Percentiles rank a stretch among this genome's conserved stretches.
Evolutionary conservation across 1,284 basidiomycete genomes (phyloP).

Genomic region (Cutaneotrichosporon cavernicola): DNA sequence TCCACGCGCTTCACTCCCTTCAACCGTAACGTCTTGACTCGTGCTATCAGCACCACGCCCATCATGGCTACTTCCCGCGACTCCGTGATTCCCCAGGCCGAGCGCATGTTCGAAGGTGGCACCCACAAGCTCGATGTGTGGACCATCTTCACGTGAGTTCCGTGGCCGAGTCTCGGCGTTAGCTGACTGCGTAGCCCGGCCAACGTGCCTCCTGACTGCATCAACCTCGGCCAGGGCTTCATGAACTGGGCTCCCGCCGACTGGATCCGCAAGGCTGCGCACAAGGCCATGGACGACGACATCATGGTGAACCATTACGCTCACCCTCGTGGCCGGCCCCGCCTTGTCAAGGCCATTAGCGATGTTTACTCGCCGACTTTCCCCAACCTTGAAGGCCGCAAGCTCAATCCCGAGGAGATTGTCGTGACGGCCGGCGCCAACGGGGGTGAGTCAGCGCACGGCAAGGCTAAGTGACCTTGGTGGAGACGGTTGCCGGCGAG

Average conservation of each 20-base stretch:
- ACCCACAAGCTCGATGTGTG: conserved; percentile 71
- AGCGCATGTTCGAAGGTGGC: conserved; percentile 50
- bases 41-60: conserved; percentile 18
- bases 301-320: conserved; percentile 83
- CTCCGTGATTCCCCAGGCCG: conserved; percentile 41
- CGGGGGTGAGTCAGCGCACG: conserved; percentile 62
- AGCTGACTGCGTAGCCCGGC: conserved; percentile 60
- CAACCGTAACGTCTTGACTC: conserved; percentile 4
- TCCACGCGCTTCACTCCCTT: conserved; percentile 4
- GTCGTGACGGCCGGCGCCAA: conserved; percentile 94
- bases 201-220: conserved; percentile 79
- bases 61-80: conserved; percentile 34
- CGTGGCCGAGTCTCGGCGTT: neutral
- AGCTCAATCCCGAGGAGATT: conserved; percentile 85
- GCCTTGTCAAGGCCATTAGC: conserved; percentile 80
- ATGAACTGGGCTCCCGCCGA: conserved; percentile 79
- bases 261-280: conserved; percentile 77
- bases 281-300: conserved; percentile 63
- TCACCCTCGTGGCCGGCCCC: conserved; percentile 80
- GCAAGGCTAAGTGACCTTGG: neutral
- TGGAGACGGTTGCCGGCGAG: neutral
- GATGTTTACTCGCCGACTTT: conserved; percentile 66
- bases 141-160: conserved; percentile 84
- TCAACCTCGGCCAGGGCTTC: conserved; percentile 91
- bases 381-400: conserved; percentile 62